Percentiles rank a stretch among this genome's conserved stretches.
phyloP scores from a whole-genome alignment of 2,329 filamentous ascomycete species.

The Aspergillus felis region DNA sequence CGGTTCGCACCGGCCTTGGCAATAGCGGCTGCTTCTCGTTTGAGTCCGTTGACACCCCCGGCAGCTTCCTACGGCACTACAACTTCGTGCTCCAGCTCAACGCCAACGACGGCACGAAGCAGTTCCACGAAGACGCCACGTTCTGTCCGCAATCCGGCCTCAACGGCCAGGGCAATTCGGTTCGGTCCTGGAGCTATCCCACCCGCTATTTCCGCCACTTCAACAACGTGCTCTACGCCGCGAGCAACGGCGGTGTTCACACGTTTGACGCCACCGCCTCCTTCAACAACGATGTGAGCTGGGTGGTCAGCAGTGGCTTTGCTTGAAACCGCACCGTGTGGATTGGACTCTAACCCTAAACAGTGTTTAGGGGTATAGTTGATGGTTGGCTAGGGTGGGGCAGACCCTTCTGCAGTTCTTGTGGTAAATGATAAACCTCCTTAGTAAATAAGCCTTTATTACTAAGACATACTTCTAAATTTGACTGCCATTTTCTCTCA shows the following conservation, averaged over 20 bases:
- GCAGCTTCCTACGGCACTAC: constrained; percentile 56
- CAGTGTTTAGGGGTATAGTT: too few relatives aligned
- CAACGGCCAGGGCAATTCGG: constrained; percentile 48
- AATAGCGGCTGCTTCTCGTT: constrained; percentile 59
- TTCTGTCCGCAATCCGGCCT: constrained; percentile 56
- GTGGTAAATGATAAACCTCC: too few relatives aligned
- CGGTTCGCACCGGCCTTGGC: constrained; percentile 52
- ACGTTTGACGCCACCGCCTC: constrained; percentile 47
- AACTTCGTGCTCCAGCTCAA: constrained; percentile 50
- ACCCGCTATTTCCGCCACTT: constrained; percentile 58
- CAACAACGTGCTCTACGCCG: constrained; percentile 44
- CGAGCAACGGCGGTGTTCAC: constrained; percentile 55
- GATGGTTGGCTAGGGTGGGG: too few relatives aligned
- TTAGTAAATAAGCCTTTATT: too few relatives aligned
- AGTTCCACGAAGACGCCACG: constrained; percentile 59
- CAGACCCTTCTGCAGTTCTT: too few relatives aligned
- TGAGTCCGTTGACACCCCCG: constrained; percentile 56
- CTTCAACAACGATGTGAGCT: constrained; percentile 56
- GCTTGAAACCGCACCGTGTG: constrained; percentile 27
- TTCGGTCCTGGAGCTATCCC: constrained; percentile 59
- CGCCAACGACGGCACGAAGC: constrained; percentile 53
- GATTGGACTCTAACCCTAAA: too few relatives aligned
- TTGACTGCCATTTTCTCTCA: too few relatives aligned
- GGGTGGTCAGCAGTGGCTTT: constrained; percentile 44
- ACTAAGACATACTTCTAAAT: too few relatives aligned